phyloP scores from a whole-genome alignment of 1,284 basidiomycete genomes.

The Marasmius tenuissimus region DNA sequence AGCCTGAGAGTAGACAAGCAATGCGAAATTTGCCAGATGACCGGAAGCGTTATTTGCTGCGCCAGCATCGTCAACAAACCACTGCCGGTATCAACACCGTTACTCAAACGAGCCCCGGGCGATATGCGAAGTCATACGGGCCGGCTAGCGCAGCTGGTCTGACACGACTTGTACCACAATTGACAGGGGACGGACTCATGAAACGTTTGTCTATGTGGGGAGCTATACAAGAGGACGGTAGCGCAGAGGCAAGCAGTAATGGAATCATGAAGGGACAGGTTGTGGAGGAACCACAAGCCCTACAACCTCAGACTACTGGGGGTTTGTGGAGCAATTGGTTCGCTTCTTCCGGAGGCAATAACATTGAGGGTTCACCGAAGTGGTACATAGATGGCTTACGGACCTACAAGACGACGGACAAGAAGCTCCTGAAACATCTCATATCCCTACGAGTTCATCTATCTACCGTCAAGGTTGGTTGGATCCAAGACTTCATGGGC shows the following conservation, averaged over 20 bases:
- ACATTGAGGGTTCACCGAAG: conserved; percentile 45
- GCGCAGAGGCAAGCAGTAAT: conserved; percentile 23
- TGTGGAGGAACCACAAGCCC: conserved; percentile 28
- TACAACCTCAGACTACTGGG: conserved; percentile 72
- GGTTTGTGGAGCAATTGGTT: conserved; percentile 77
- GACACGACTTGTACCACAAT: conserved; percentile 63
- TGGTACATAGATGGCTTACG: conserved; percentile 64
- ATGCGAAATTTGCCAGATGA: conserved; percentile 68
- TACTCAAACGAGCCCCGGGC: conserved; percentile 17
- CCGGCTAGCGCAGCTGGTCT: conserved; percentile 55
- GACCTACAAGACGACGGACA: conserved; percentile 49
- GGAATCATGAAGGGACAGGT: neutral
- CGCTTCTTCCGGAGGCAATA: conserved; percentile 61
- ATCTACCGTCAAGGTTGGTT: conserved; percentile 77
- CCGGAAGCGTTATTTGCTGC: conserved; percentile 70
- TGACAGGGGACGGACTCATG: conserved; percentile 71
- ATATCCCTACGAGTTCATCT: conserved; percentile 85
- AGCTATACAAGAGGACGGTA: conserved; percentile 47
- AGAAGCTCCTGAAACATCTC: conserved; percentile 74
- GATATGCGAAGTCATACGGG: conserved; percentile 54
- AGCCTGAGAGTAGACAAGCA: conserved; percentile 62
- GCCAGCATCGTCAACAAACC: conserved; percentile 44
- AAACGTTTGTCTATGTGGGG: conserved; percentile 67
- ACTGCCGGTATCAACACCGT: neutral
- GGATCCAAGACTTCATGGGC: conserved; percentile 77